phyloP scores from a whole-genome alignment of 78 protist species.

The Ministeria vibrans region DNA sequence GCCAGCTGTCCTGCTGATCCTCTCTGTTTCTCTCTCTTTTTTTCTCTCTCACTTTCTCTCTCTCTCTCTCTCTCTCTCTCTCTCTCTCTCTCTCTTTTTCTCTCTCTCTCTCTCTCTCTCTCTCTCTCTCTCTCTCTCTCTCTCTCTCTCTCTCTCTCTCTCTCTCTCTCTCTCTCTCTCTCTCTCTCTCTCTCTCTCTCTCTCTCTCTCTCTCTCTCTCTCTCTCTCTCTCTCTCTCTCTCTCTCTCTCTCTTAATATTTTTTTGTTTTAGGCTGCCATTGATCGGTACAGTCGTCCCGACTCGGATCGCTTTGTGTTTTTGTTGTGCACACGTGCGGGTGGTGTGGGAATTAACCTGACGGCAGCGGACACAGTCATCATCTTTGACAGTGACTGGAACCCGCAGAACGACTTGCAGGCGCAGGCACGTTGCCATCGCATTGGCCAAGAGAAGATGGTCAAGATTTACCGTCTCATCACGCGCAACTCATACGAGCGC shows the following conservation, averaged over 20 bases:
- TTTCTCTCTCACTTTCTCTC: too few species aligned
- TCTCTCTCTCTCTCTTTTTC: neutral
- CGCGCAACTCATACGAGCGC: constrained; percentile 74
- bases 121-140: too few species aligned
- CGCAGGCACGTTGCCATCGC: constrained; percentile 28
- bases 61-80: neutral
- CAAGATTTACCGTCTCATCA: constrained; percentile 81
- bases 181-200: too few species aligned
- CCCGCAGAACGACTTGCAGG: constrained; percentile 94
- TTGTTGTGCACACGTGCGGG: constrained; percentile 95
- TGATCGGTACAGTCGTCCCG: constrained; percentile 10
- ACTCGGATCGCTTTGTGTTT: constrained; percentile 72
- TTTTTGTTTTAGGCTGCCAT: neutral
- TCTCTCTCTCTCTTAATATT: too few species aligned
- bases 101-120: neutral
- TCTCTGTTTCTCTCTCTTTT: neutral
- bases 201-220: too few species aligned
- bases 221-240: too few species aligned
- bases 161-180: too few species aligned
- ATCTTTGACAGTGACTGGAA: constrained; percentile 98
- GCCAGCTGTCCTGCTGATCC: neutral
- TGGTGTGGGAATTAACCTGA: constrained; percentile 94
- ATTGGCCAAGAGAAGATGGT: constrained; percentile 85
- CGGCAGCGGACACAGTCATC: constrained; percentile 94
- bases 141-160: too few species aligned